Percentiles rank a stretch among this genome's conserved stretches.
These are phyloP conservation scores for Mimosa pudica DNA, from an alignment of 306 rosid species.

Conservation along the genomic window DNA sequence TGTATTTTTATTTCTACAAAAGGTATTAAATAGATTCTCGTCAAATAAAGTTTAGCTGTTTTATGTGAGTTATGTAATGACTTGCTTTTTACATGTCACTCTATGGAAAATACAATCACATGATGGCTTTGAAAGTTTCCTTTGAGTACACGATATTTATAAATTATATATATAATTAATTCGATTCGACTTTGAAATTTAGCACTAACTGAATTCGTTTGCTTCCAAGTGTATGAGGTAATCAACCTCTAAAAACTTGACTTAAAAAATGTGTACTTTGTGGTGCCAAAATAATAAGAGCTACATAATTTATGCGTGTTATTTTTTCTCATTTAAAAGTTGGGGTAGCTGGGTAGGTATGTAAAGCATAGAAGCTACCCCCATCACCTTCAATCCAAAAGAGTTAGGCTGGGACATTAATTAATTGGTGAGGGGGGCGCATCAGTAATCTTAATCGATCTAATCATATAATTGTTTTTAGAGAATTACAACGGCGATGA, in stretches of 20 bases:
- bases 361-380: background rate
- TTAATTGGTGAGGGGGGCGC: background rate
- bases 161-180: background rate
- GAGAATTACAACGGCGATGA: background rate
- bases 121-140: background rate
- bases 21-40: background rate
- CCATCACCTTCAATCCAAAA: background rate
- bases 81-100: background rate
- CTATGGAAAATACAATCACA: background rate
- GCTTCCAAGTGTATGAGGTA: background rate
- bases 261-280: background rate
- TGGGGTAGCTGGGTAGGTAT: background rate
- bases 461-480: background rate
- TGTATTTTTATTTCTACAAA: too few species aligned
- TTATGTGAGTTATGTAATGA: background rate
- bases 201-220: background rate
- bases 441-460: background rate
- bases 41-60: background rate
- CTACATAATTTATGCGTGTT: background rate
- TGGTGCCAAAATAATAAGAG: background rate
- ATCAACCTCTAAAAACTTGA: background rate
- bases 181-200: background rate
- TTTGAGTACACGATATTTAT: background rate
- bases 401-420: background rate
- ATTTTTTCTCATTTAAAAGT: background rate